phyloP scores from a whole-genome alignment of 768 basidiomycete genomes.

The Candolleomyces eurysporus region DNA sequence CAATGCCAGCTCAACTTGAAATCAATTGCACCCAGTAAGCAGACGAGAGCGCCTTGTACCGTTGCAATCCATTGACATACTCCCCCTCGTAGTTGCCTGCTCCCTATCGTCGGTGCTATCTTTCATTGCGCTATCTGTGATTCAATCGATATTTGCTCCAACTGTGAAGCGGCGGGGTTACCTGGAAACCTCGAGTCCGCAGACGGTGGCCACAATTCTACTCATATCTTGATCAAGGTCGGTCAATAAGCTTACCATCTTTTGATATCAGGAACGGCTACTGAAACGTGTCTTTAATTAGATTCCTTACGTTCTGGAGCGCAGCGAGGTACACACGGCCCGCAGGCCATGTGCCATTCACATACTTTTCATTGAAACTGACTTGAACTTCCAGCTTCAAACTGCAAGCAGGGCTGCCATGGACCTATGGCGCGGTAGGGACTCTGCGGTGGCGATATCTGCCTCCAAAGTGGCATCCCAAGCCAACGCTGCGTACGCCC shows the following conservation, averaged over 20 bases:
- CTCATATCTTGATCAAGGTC: constrained; percentile 95
- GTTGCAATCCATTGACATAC: not conserved
- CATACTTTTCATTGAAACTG: not conserved
- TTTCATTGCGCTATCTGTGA: constrained; percentile 93
- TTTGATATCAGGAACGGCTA: not conserved
- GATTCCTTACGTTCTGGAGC: constrained; percentile 85
- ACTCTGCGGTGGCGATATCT: constrained; percentile 59
- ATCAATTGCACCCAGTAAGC: constrained; percentile 87
- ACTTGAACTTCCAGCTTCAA: constrained; percentile 40
- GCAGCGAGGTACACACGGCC: constrained; percentile 48
- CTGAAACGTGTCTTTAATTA: constrained; percentile 23
- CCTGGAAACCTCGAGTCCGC: constrained; percentile 78
- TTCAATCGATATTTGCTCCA: constrained; percentile 80
- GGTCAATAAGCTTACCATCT: not conserved
- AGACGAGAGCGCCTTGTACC: not conserved
- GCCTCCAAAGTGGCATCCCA: constrained; percentile 38
- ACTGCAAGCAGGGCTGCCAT: constrained; percentile 73
- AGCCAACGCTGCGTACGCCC: constrained; percentile 60
- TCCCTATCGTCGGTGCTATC: constrained; percentile 87
- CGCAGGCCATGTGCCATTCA: constrained; percentile 5
- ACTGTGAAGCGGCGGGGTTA: constrained; percentile 83
- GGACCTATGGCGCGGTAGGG: constrained; percentile 72
- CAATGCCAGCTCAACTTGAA: constrained; percentile 59
- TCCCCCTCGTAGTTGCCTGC: constrained; percentile 59
- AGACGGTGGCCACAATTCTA: constrained; percentile 76